Base-by-base conservation (phyloP, 345 rosid genomes). In the Psidium friedrichsthalianum region DNA sequence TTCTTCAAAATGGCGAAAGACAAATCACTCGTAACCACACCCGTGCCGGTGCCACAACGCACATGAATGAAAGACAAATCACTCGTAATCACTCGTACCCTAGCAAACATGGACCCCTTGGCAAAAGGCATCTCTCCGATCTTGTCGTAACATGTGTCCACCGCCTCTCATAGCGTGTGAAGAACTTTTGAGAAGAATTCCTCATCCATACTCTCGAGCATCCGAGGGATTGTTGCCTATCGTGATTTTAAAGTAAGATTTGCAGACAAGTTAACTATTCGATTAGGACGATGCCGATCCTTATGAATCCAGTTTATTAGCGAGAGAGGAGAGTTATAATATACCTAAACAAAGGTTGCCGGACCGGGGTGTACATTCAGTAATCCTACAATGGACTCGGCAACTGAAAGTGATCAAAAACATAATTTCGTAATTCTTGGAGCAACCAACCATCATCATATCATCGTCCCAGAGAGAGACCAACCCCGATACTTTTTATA, bases 21-120 rank as follows among this genome's bases (percentile, higher is more conserved):
- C 4, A 25, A 32, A 29, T 44, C 21, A 10, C 47, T 57, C n/a
- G 51, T 3, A 44, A 36, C 10, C 14, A 56, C 21, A 51, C 3
- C 10, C 27, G 81, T 25, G 15, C 29, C 4, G 6, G 15, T 44
- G 21, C 51, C 13, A 32, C 49, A 83, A 27, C 47, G 10, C 14
- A 32, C 21, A 32, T 22, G 20, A 56, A 55, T 9, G 32, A 29
- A 3, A 3, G n/a, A n/a, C n/a, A n/a, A n/a, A n/a, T n/a, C n/a
- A n/a, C n/a, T n/a, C n/a, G n/a, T n/a, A n/a, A n/a, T n/a, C n/a
- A n/a, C n/a, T 29, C 47, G 7, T 27, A 93, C 99, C 96, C 95
- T 82, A 40, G 92, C 87, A 86, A 90, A 94, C 91, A 94, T 94
- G 84, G 95, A 91, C 94, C 95, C 84, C n/a, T n/a, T 95, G 84